Evolutionary conservation across 805 yeast genomes (phyloP).

Genomic region (Komagataella kurtzmanii): DNA sequence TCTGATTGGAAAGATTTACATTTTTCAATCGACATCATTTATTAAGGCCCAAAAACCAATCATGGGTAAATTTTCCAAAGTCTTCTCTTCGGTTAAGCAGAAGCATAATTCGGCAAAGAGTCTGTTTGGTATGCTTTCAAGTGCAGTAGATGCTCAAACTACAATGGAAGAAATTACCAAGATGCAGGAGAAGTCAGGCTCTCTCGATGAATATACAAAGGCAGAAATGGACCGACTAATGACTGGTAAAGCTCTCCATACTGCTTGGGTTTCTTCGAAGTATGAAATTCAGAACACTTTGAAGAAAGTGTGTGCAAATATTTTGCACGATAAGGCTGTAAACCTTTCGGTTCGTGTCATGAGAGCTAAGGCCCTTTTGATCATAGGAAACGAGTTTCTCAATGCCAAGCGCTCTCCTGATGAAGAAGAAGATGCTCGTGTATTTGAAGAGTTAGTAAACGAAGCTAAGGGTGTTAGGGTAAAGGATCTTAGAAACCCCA

Average conservation of each 20-base stretch:
- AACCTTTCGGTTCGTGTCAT: constrained; percentile 30
- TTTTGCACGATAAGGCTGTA: constrained; percentile 44
- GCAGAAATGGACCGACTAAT: constrained; percentile 63
- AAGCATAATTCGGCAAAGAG: constrained; percentile 64
- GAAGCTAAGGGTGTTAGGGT: constrained; percentile 18
- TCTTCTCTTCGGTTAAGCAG: constrained; percentile 58
- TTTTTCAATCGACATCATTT: constrained; percentile 49
- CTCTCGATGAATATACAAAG: constrained; percentile 25
- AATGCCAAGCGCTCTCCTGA: constrained; percentile 46
- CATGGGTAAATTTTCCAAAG: constrained; percentile 41
- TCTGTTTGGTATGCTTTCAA: constrained; percentile 54
- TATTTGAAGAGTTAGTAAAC: constrained; percentile 47
- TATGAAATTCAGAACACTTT: constrained; percentile 67
- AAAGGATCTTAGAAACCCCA: constrained; percentile 10
- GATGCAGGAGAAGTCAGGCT: constrained; percentile 38
- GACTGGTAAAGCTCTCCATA: constrained; percentile 70
- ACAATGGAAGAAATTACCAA: constrained; percentile 63
- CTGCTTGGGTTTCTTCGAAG: constrained; percentile 77
- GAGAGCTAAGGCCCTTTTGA: constrained; percentile 49
- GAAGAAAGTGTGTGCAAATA: constrained; percentile 55
- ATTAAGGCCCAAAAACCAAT: constrained; percentile 56
- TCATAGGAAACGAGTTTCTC: constrained; percentile 52
- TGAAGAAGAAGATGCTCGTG: constrained; percentile 65
- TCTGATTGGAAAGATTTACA: constrained; percentile 57
- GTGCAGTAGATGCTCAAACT: constrained; percentile 68